Evolutionary conservation across 23 red algal genomes (phyloP), one percentile per base, ranked within the genome.

Genomic region (Chondrus crispus): DNA sequence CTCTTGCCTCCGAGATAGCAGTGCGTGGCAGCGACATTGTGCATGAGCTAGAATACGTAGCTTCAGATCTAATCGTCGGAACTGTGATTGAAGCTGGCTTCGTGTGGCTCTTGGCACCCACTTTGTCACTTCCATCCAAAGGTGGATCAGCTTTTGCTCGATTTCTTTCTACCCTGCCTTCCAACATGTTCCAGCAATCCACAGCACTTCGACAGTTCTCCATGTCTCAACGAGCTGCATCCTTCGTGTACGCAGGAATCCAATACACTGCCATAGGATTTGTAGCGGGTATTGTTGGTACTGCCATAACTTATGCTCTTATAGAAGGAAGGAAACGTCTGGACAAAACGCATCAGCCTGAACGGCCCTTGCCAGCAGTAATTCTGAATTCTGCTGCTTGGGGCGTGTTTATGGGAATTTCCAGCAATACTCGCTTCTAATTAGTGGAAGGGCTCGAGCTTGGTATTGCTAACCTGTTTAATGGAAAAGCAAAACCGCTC

Each of bases 51-150:
- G 97, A 99, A 79, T 99, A 99, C 53, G 97, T 99, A 4, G 85
- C 89, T 16, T 85, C 97, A 13, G 97, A 99, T 83, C 74, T 99
- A 68, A 92, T 96, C 51, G 89, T 99, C 30, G 97, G 97, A 55
- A 95, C 95, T 63, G 97, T 99, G 2, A 91, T 99, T 36, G 97
- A 99, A 76, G 97, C 97, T 16, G 93, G 94, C 3, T 99, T 99
- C 88, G 97, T 99, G 44, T 95, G 94, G 97, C 40, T 99, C 33
- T 85, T 99, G 18, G 94, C 97, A 13, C 94, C 97, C 3, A 84
- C 77, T 12, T 47, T 92, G 3, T 72, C 58, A 28, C 28, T 84
- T 5, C 77, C 89, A 35, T 32, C 62, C 4, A 46, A 58, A 28
- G 85, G 29, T 36, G 92, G 87, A 10, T 50, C 40, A 7, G 10